Conservation (phyloP, 2,329 filamentous ascomycete species). For the Diaporthe sp. region DNA sequence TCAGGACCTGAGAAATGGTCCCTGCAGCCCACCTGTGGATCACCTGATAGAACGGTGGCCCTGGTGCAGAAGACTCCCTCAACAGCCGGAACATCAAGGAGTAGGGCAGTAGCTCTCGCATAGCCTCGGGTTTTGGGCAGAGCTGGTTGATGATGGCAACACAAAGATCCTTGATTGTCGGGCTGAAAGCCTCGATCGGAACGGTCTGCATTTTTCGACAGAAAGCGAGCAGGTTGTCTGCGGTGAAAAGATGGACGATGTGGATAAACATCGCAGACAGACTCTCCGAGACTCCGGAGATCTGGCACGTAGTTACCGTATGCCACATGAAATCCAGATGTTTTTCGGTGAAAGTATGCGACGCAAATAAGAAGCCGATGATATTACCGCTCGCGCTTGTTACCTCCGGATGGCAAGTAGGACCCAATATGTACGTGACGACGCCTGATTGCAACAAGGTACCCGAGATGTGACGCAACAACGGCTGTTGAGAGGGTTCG, state of each 20-base stretch:
- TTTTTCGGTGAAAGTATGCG: conserved; percentile 74
- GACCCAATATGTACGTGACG: conserved; percentile 87
- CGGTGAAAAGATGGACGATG: conserved; percentile 60
- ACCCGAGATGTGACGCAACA: conserved; percentile 75
- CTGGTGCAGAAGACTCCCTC: conserved; percentile 73
- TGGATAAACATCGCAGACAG: conserved; percentile 73
- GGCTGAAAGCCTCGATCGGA: conserved; percentile 71
- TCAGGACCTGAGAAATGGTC: conserved; percentile 55
- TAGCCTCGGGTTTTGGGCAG: conserved; percentile 48
- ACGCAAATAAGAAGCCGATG: conserved; percentile 86
- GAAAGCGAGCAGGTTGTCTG: conserved; percentile 68
- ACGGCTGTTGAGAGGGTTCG: conserved; percentile 48
- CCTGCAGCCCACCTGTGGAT: conserved; percentile 32
- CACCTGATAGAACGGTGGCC: conserved; percentile 50
- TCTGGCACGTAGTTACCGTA: conserved; percentile 82
- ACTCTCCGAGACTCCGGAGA: conserved; percentile 85
- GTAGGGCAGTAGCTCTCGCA: conserved; percentile 43
- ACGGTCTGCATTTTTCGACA: conserved; percentile 76
- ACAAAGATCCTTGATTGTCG: conserved; percentile 70
- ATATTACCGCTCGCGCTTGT: conserved; percentile 86
- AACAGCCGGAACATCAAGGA: conserved; percentile 73
- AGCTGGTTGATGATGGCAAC: conserved; percentile 64
- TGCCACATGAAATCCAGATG: conserved; percentile 89
- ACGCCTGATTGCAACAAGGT: conserved; percentile 78
- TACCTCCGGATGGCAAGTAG: conserved; percentile 92